phyloP scores from a whole-genome alignment of 2,329 filamentous ascomycete genomes.

The Aulographum hederae region DNA sequence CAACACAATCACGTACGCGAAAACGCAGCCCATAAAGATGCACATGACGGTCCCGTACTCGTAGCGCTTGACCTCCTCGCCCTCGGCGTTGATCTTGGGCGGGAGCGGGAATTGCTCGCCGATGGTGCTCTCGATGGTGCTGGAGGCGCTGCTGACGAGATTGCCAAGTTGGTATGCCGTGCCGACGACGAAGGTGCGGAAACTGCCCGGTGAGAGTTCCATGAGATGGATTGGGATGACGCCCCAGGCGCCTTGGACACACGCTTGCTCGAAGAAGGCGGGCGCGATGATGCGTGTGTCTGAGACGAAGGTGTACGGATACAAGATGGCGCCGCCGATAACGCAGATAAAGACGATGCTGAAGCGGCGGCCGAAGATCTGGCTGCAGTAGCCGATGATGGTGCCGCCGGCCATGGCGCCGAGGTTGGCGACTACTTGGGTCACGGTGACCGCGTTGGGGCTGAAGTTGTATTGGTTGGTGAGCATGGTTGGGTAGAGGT shows the following conservation, averaged over 20 bases:
- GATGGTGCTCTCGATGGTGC: slow-evolving; percentile 59
- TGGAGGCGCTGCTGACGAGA: slow-evolving; percentile 48
- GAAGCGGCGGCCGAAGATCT: slow-evolving; percentile 28
- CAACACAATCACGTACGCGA: slow-evolving; percentile 39
- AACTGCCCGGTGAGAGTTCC: slow-evolving; percentile 54
- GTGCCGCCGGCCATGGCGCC: slow-evolving; percentile 30
- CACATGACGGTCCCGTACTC: slow-evolving; percentile 68
- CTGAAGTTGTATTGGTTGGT: slow-evolving; percentile 39
- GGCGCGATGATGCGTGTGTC: slow-evolving; percentile 51
- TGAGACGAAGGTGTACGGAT: slow-evolving; percentile 60
- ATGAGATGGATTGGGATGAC: slow-evolving; percentile 49
- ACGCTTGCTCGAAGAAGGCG: slow-evolving; percentile 57
- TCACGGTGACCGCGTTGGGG: slow-evolving; percentile 26
- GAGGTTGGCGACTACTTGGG: slow-evolving; percentile 27
- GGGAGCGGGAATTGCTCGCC: slow-evolving; percentile 58
- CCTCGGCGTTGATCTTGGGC: slow-evolving; percentile 17
- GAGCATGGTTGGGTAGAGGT: slow-evolving; percentile 39
- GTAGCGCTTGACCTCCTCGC: slow-evolving; percentile 12
- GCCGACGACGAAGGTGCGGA: slow-evolving; percentile 58
- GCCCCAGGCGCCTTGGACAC: slow-evolving; percentile 24
- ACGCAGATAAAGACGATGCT: slow-evolving; percentile 31
- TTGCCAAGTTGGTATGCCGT: slow-evolving; percentile 49
- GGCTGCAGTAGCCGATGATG: slow-evolving; percentile 24
- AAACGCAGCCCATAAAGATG: slow-evolving; percentile 83
- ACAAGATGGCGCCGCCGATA: slow-evolving; percentile 58